Conservation (phyloP, 2,329 filamentous ascomycete species). For the Pestalotiopsis sp. region DNA sequence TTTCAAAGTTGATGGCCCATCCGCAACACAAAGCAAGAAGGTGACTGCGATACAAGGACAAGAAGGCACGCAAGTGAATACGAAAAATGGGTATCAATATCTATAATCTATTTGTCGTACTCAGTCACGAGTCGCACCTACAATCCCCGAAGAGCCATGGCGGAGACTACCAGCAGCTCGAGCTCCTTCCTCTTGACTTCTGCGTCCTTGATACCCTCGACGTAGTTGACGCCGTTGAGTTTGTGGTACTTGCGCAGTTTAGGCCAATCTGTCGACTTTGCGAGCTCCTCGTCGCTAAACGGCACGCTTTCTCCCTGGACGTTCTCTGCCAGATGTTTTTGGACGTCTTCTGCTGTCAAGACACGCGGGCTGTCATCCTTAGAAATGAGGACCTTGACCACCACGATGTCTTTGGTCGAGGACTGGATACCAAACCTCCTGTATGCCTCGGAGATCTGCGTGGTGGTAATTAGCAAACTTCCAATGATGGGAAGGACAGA, state of each 20-base stretch:
- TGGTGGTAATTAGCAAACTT: not conserved
- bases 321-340: conserved; percentile 60
- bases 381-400: conserved; percentile 73
- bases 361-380: conserved; percentile 13
- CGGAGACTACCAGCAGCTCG: conserved; percentile 71
- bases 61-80: not conserved
- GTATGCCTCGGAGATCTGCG: conserved; percentile 87
- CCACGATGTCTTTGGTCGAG: conserved; percentile 71
- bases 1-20: not conserved
- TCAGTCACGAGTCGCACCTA: conserved; percentile 11
- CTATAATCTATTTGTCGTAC: not conserved
- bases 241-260: conserved; percentile 88
- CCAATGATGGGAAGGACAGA: not conserved
- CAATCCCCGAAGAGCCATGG: conserved; percentile 76
- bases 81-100: not conserved
- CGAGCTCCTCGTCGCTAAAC: conserved; percentile 67
- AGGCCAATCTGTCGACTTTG: conserved; percentile 61
- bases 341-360: conserved; percentile 47
- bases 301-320: conserved; percentile 63
- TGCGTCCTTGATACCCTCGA: conserved; percentile 48
- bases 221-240: conserved; percentile 62
- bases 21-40: not conserved
- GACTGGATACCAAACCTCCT: conserved; percentile 82
- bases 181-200: conserved; percentile 54
- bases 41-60: no score